phyloP scores from a whole-genome alignment of 495 filamentous ascomycete species.

The Talaromyces borbonicus region DNA sequence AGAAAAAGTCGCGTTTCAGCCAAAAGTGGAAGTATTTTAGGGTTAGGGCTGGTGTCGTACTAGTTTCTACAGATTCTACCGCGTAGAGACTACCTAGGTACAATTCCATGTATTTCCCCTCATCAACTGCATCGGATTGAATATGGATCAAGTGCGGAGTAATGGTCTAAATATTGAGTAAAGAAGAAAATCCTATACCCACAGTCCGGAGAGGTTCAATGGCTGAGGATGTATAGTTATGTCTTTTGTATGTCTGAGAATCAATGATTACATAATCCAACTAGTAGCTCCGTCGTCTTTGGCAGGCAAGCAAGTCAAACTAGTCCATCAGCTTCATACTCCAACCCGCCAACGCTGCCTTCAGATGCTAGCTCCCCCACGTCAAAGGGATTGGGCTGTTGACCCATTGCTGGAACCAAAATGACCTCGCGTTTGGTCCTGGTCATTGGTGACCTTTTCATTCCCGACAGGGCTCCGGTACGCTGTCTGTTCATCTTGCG shows the following conservation, averaged over 20 bases:
- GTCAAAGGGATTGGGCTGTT: conserved; percentile 20
- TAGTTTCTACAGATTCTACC: too few relatives aligned
- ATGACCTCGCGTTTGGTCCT: conserved; percentile 82
- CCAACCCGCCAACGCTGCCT: background rate
- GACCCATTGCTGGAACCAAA: conserved; percentile 16
- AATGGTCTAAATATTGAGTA: too few relatives aligned
- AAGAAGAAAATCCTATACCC: too few relatives aligned
- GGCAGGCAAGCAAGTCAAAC: background rate
- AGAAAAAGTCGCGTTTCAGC: too few relatives aligned
- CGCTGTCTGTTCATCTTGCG: conserved; percentile 19
- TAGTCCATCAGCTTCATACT: background rate
- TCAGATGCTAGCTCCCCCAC: background rate
- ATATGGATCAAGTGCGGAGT: too few relatives aligned
- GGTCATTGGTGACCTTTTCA: conserved; percentile 94
- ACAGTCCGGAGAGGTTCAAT: too few relatives aligned
- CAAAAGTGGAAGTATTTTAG: background rate
- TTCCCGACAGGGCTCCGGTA: conserved; percentile 88
- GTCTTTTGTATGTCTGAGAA: too few relatives aligned
- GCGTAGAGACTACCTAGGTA: too few relatives aligned
- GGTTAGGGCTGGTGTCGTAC: background rate
- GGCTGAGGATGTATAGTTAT: too few relatives aligned
- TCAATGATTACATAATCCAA: background rate
- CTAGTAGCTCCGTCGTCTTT: background rate
- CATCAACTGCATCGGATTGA: too few relatives aligned
- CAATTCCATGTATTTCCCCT: too few relatives aligned